These are phyloP conservation scores for Fusarium sp. DNA, from an alignment of 2,329 filamentous ascomycete species.

Conservation along the genomic window DNA sequence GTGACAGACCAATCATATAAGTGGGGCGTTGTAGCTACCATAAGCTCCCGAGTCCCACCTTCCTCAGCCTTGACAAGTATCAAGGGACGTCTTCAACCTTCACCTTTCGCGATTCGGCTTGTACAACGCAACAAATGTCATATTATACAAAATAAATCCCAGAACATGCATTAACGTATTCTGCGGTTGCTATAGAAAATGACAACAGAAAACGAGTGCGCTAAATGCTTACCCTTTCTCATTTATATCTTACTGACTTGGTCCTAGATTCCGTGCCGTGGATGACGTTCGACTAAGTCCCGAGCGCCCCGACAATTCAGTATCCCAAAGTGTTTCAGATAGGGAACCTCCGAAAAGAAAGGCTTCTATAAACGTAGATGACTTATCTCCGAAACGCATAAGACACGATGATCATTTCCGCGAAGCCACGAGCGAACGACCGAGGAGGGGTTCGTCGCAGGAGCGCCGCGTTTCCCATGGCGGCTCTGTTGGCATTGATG, in stretches of 20 bases:
- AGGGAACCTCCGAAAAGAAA: constrained; percentile 49
- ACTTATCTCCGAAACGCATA: constrained; percentile 46
- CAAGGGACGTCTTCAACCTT: constrained; percentile 21
- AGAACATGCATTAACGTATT: not conserved
- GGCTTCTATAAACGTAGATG: constrained; percentile 39
- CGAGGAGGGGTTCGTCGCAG: constrained; percentile 34
- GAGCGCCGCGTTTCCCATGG: constrained; percentile 23
- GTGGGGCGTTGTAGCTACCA: constrained; percentile 35
- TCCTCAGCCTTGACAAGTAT: constrained; percentile 47
- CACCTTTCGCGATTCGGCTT: constrained; percentile 5
- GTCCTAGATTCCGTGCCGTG: constrained; percentile 34
- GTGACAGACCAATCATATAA: constrained; percentile 41
- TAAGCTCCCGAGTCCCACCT: constrained; percentile 41
- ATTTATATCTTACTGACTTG: constrained; percentile 33
- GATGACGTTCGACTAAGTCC: constrained; percentile 22
- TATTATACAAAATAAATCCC: not conserved
- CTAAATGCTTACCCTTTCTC: not conserved
- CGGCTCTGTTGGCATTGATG: constrained; percentile 10
- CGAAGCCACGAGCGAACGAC: constrained; percentile 21
- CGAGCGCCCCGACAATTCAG: constrained; percentile 3
- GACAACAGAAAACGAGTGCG: constrained; percentile 43
- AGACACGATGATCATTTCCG: constrained; percentile 41
- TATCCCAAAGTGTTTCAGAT: constrained; percentile 9
- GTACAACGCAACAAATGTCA: not conserved
- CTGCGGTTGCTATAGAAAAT: constrained; percentile 11